A percentile compares a stretch with the other conserved stretches of the same genome.
phyloP scores from a whole-genome alignment of 495 filamentous ascomycete genomes.

The Choiromyces venosus region DNA sequence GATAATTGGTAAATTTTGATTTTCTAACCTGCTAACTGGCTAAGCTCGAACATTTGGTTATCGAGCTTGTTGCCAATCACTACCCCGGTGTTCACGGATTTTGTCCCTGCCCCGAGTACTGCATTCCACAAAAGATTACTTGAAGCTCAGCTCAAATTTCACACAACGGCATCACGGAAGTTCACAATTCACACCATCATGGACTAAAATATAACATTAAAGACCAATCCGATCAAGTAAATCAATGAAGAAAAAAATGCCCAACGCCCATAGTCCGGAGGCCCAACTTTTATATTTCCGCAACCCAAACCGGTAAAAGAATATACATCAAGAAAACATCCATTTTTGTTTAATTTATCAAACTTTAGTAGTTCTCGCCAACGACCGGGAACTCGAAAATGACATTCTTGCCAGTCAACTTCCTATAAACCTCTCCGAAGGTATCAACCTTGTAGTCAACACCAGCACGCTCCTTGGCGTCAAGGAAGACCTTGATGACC shows the following conservation, averaged over 20 bases:
- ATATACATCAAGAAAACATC: conserved; percentile 14
- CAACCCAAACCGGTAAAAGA: background rate
- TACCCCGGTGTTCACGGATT: too few species aligned
- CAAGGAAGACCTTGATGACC: conserved; percentile 93
- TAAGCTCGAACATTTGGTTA: too few species aligned
- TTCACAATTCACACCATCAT: background rate
- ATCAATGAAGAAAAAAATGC: background rate
- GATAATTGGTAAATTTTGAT: too few species aligned
- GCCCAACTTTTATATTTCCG: conserved; percentile 1
- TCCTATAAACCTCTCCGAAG: conserved; percentile 96
- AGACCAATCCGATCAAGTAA: background rate
- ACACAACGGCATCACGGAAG: background rate
- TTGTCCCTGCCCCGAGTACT: too few species aligned
- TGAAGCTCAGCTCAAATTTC: background rate
- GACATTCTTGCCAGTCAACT: conserved; percentile 87
- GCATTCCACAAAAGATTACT: background rate
- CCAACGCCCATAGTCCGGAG: background rate
- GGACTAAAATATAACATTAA: background rate
- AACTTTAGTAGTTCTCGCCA: conserved; percentile 67
- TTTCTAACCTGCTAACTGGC: too few species aligned
- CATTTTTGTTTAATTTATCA: background rate
- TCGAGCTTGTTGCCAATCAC: too few species aligned
- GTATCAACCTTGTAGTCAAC: conserved; percentile 98
- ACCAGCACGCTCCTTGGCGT: conserved; percentile 98
- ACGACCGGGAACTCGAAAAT: conserved; percentile 92